Evolutionary conservation across 345 rosid species (phyloP), one percentile per base, ranked within the genome.

Genomic region (Streptanthus diversifolius): DNA sequence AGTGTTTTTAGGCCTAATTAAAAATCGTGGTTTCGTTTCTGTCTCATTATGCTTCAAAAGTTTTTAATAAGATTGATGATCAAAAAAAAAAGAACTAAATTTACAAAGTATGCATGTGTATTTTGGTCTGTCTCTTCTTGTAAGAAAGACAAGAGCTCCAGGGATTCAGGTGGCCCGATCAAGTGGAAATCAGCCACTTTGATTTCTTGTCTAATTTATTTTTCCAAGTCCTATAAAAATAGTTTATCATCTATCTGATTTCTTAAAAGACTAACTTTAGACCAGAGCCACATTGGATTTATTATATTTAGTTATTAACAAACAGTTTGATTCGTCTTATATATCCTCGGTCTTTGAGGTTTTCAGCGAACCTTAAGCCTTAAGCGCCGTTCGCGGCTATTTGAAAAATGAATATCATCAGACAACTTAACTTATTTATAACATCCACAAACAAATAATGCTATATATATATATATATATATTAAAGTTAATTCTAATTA

Each of bases 351-450:
- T 47, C 67, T 77, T 70, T 64, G 75, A 63, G 71, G 70, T 68
- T 43, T 58, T 77, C 76, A 77, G 76, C 80, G 75, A 77, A 32
- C 56, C 72, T 77, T 71, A 70, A 71, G 80, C 76, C 80, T 71
- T 65, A 39, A 29, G 62, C 80, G 80, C 76, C 80, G 80, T 77
- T 77, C 68, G 5, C 76, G 80, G 76, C 71, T 71, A 39, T 39
- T 70, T 62, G 36, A 71, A 71, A 63, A 63, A 17, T 53, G 5
- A 76, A 25, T 39, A 55, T 48, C 72, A 55, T 48, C 72, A 57
- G 72, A 71, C 71, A 55, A 54, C 4, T 56, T 47, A 39, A 24
- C 56, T 64, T 56, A 7, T 56, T 64, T 61, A 29, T 61, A 5
- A 22, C 56, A 62, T 52, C 71, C 65, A 76, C 48, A 63, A 53